Evolutionary conservation across 805 yeast species (phyloP), one percentile per base, ranked within the genome.

Genomic region (Saturnispora zaruensis): DNA sequence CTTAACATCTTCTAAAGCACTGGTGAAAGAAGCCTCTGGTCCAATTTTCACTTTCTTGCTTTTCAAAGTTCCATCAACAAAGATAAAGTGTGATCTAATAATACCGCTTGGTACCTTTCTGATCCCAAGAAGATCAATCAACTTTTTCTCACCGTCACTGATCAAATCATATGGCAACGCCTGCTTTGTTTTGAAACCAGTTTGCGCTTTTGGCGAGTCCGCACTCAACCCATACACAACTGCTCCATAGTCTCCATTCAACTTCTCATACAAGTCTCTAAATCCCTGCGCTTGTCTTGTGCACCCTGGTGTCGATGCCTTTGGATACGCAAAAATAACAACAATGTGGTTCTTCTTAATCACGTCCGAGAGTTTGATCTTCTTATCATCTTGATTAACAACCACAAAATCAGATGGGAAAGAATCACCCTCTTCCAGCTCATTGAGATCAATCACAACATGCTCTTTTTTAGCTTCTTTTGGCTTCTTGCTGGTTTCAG

Each of bases 221-320:
- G 91, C 82, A 60, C 95, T 84, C 45, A 91, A 65, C 0, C 99
- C 99, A 58, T 76, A 81, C 1, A 91, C 82, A 0, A 77, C 69
- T 2, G 81, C 82, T 23, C 75, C 76, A 36, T 76, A 68, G 43
- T 71, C 36, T 14, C 45, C 48, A 7, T 46, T 41, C 59, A 85
- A 75, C 40, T 74, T 70, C 2, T 74, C 71, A 63, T 69, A 82
- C 57, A 78, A 78, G 55, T 78, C 82, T 58, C 93, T 81, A 64
- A 84, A 93, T 0, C 96, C 96, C 63, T 85, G 77, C 2, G 90
- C 97, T 68, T 91, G 99, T 58, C 88, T 78, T 1, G 99, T 91
- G 67, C 99, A 93, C 3, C 99, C 99, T 1, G 96, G 96, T 0
- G 98, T 91, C 24, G 84, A 80, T 0, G 98, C 98, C 61, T 76